A percentile compares a stretch with the other conserved stretches of the same genome.
These are phyloP conservation scores for Santalum album DNA, from an alignment of 164 flowering plant species.

Conservation along the genomic window DNA sequence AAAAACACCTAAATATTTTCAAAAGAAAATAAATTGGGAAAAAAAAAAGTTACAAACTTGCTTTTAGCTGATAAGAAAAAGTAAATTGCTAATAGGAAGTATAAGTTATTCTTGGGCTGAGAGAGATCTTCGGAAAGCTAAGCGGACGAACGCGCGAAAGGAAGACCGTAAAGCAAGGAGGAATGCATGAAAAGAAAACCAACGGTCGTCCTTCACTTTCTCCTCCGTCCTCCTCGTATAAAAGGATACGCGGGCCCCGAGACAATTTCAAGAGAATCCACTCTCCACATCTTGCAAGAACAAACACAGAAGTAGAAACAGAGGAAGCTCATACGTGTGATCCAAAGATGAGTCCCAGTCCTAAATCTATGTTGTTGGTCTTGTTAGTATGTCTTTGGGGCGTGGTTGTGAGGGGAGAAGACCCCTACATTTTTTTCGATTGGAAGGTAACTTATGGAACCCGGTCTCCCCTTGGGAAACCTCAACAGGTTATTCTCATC, in stretches of 20 bases:
- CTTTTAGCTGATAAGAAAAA: too few species aligned
- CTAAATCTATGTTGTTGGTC: conserved; percentile 8
- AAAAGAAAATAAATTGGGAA: too few species aligned
- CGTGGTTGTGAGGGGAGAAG: conserved; percentile 22
- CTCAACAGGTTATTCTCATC: conserved; percentile 54
- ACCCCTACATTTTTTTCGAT: conserved; percentile 33
- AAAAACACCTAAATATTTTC: too few species aligned
- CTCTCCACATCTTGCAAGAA: background rate
- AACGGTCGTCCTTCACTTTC: too few species aligned
- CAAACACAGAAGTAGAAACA: background rate
- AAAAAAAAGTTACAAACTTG: too few species aligned
- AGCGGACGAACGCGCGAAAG: background rate
- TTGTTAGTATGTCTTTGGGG: conserved; percentile 16
- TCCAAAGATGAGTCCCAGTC: too few species aligned
- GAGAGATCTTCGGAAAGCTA: too few species aligned
- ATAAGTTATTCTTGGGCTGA: too few species aligned
- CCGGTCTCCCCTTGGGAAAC: conserved; percentile 42
- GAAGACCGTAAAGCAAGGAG: conserved; percentile 11
- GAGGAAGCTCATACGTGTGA: too few species aligned
- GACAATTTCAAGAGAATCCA: background rate
- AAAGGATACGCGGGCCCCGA: too few species aligned
- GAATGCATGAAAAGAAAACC: background rate
- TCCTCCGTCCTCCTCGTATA: too few species aligned
- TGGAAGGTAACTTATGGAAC: conserved; percentile 58
- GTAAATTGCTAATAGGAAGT: too few species aligned